These are phyloP conservation scores for Zea mays DNA, from an alignment of 176 grass and related monocot genomes.

Conservation along the genomic window Zm-B73-REFERENCE-NAM-5.0 NC_050096.1:298114501-298115000, in stretches of 20 bases:
- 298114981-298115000: slow-evolving; percentile 88
- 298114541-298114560: not conserved
- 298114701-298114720: slow-evolving; percentile 51
- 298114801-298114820: slow-evolving; percentile 41
- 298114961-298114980: slow-evolving; percentile 68
- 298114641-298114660: slow-evolving; percentile 30
- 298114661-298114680: slow-evolving; percentile 24
- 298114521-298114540: not conserved
- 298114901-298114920: not conserved
- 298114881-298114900: not conserved
- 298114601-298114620: slow-evolving; percentile 46
- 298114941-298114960: slow-evolving; percentile 22
- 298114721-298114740: slow-evolving; percentile 19
- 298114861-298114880: slow-evolving; percentile 39
- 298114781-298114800: slow-evolving; percentile 45
- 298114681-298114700: slow-evolving; percentile 54
- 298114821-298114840: slow-evolving; percentile 21
- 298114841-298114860: slow-evolving; percentile 26
- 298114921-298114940: not conserved
- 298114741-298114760: slow-evolving; percentile 55
- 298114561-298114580: not conserved
- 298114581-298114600: not conserved
- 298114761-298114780: slow-evolving; percentile 66
- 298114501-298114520: not conserved
- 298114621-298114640: slow-evolving; percentile 36